Base-by-base conservation (phyloP, 2,329 filamentous ascomycete genomes). In the Fusarium sp. region DNA sequence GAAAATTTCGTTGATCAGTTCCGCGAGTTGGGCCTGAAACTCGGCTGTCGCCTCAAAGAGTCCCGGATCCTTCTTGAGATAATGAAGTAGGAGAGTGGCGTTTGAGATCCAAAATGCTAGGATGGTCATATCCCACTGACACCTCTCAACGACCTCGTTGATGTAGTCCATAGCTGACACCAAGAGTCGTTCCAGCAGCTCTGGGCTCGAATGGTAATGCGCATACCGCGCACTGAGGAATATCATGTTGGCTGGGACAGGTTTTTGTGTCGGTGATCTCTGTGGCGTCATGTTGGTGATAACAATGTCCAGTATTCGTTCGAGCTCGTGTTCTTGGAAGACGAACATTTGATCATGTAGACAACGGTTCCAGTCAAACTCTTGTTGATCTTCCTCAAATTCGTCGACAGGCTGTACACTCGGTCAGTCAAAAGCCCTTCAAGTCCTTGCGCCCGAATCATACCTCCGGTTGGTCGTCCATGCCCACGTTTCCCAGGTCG, bases 81-180 rank as follows among this genome's bases (percentile, higher is more conserved):
- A 99, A 76, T 99, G 94, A 49, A 98, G 81, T n/a, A 99, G 80
- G 35, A 99, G 80, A 0, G 95, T 99, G 8, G 92, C 93, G 75
- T 99, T 99, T 2, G 95, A 98, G 72, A 97, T 93, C 95, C 95
- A 99, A 74, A 99, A 99, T 3, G 95, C 95, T 34, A 99, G 81
- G 67, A 99, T 97, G 0, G 95, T 99, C 95, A 99, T 99, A 74
- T 99, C 95, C 95, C 95, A 98, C 74, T 99, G 95, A 72, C 94
- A 89, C 60, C 86, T 86, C 76, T 98, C 95, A n/a, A 99, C 93
- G 28, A 97, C 92, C 57, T 93, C 90, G 73, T 98, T 98, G 70
- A 99, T 98, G 77, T 94, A 95, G 72, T 96, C 92, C 85, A 96
- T 96, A 34, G 95, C 92, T 32, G 90, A 89, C 25, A 91, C 83